Evolutionary conservation across 1,284 basidiomycete species (phyloP), one percentile per base, ranked within the genome.

Genomic region (Leccinum pseudoinsigne): DNA sequence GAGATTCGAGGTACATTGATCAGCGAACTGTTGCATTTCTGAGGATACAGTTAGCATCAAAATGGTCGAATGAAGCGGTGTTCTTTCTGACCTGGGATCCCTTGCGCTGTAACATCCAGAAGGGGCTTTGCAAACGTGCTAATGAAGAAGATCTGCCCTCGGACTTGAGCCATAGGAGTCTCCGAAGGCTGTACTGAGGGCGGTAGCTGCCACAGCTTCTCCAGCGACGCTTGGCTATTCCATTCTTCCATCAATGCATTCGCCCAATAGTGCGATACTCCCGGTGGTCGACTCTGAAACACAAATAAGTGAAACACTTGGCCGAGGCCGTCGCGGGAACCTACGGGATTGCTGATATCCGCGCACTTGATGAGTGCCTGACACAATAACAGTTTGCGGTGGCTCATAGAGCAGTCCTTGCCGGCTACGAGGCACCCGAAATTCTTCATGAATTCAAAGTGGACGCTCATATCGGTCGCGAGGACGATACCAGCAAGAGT

Each of bases 331-430:
- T 55, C 50, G 54, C 55, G 51, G 60, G 58, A 55, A 84, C 91
- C 67, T 75, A 97, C 94, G 11, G 95, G 95, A 76, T 98, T 98
- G 74, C 93, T 95, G 72, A 98, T 98, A 78, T 98, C 95, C 11
- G 94, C 94, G 72, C 95, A 97, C 77, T 98, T 98, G 77, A 98
- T 90, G 58, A 98, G 80, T 4, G 92, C 92, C 71, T 97, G 93
- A 72, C 92, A 95, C n/a, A 95, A 76, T 62, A 96, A 77, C 26
- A 92, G 80, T 65, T 90, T 84, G 64, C 87, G 82, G 62, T 80
- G 78, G 63, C 76, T 74, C 36, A 81, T 62, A 38, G 81, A 74
- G 11, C 74, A 75, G 11, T 77, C 73, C 23, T 78, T 77, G 18
- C 81, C 83, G 4, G 78, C 70, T n/a, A 85, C 72, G 34, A 84